A percentile compares a stretch with the other conserved stretches of the same genome.
These are phyloP conservation scores for Massariosphaeria phaeospora DNA, from an alignment of 495 filamentous ascomycete genomes.

Conservation along the genomic window DNA sequence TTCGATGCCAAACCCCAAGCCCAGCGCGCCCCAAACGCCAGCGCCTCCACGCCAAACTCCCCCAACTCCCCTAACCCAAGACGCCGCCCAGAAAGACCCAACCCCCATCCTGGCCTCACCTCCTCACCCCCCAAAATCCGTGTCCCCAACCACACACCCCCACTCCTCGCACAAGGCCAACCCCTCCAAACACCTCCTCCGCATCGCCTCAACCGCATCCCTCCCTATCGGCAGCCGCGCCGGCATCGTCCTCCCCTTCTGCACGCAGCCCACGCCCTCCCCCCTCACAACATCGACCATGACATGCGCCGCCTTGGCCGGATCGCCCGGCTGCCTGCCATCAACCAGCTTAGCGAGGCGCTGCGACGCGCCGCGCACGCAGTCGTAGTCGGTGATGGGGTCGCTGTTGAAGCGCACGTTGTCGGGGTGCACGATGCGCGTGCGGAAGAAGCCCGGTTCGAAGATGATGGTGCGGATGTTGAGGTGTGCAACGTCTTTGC, in stretches of 20 bases:
- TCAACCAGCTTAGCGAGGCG: not conserved
- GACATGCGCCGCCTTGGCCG: slow-evolving; percentile 36
- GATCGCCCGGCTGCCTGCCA: slow-evolving; percentile 39
- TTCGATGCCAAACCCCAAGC: no score
- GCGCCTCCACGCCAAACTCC: no score
- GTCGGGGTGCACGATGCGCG: slow-evolving; percentile 12
- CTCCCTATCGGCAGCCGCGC: slow-evolving; percentile 38
- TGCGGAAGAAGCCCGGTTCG: slow-evolving; percentile 29
- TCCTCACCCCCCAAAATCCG: no score
- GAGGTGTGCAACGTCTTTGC: slow-evolving; percentile 3
- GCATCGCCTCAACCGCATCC: slow-evolving; percentile 38
- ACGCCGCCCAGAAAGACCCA: no score
- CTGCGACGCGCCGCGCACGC: not conserved
- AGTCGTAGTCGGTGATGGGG: slow-evolving; percentile 3
- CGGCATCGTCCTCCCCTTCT: slow-evolving; percentile 36
- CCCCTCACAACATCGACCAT: slow-evolving; percentile 44
- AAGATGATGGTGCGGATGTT: slow-evolving; percentile 23
- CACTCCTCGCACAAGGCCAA: slow-evolving; percentile 38
- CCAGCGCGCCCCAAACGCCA: no score
- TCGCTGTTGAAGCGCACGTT: slow-evolving; percentile 4
- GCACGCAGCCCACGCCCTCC: slow-evolving; percentile 35
- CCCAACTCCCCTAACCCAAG: no score
- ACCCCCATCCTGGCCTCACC: no score
- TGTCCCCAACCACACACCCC: slow-evolving; percentile 33
- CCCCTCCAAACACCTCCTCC: slow-evolving; percentile 36